Conservation (phyloP, 148 eudicot species). For the Vaccinium darrowii region DNA sequence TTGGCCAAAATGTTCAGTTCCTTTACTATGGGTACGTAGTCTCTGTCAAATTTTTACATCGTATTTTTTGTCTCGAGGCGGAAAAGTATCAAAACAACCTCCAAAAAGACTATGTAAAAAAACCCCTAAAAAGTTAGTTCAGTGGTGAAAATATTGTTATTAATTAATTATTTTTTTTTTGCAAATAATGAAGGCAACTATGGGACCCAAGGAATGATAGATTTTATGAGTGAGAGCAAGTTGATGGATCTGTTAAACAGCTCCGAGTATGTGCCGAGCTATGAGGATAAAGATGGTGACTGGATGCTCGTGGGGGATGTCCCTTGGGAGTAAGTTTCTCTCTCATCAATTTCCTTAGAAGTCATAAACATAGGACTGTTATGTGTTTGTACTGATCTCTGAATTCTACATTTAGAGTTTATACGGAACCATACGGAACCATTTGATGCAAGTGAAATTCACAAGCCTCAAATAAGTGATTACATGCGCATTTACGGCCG, state of each 20-base stretch:
- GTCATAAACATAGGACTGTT: background rate
- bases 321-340: conserved; percentile 62
- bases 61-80: too few species aligned
- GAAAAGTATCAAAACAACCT: too few species aligned
- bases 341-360: background rate
- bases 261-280: conserved; percentile 67
- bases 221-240: conserved; percentile 68
- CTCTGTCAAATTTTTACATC: background rate
- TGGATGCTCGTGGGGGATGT: conserved; percentile 87
- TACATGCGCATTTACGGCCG: too few species aligned
- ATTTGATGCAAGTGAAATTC: too few species aligned
- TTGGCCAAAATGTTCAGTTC: conserved; percentile 73
- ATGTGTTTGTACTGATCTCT: background rate
- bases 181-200: conserved; percentile 37
- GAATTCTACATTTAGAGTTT: too few species aligned
- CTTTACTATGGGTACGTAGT: conserved; percentile 51
- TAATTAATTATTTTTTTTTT: background rate
- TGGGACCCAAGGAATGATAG: conserved; percentile 65
- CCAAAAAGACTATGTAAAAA: too few species aligned
- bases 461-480: too few species aligned
- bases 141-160: too few species aligned
- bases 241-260: conserved; percentile 64
- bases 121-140: too few species aligned
- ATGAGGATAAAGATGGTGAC: conserved; percentile 72
- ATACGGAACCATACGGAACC: too few species aligned